phyloP scores from a whole-genome alignment of 306 rosid species.

The Medicago arabica region DNA sequence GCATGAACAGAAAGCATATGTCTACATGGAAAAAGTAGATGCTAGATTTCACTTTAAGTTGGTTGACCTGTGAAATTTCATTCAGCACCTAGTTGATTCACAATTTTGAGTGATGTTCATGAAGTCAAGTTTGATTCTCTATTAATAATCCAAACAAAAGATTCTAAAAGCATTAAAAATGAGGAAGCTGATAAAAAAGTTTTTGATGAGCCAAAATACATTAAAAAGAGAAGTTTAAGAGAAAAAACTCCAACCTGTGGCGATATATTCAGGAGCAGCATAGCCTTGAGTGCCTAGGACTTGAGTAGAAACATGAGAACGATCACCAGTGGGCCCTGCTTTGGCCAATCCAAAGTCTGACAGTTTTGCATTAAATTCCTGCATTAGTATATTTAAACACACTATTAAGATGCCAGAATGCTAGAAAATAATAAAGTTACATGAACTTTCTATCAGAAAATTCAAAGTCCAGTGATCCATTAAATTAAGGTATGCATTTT shows the following conservation, averaged over 20 bases:
- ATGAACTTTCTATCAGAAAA: constrained; percentile 21
- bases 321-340: constrained; percentile 95
- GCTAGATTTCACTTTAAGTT: neutral
- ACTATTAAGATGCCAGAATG: constrained; percentile 20
- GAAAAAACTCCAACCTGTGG: constrained; percentile 65
- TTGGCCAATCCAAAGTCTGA: constrained; percentile 96
- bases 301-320: constrained; percentile 88
- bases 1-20: neutral
- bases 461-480: neutral
- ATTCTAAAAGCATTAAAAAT: neutral
- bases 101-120: neutral
- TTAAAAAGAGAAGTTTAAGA: constrained; percentile 18
- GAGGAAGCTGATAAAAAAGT: neutral
- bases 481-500: neutral
- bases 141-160: constrained; percentile 1
- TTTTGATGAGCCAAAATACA: constrained; percentile 7
- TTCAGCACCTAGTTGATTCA: neutral
- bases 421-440: constrained; percentile 19
- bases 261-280: constrained; percentile 95
- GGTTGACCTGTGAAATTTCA: neutral
- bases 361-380: constrained; percentile 92
- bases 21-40: neutral
- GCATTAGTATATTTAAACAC: constrained; percentile 34
- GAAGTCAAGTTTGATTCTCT: neutral
- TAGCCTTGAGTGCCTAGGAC: constrained; percentile 93